Evolutionary conservation across 208 protist species (phyloP).

Genomic region (Crithidia thermophila): DNA sequence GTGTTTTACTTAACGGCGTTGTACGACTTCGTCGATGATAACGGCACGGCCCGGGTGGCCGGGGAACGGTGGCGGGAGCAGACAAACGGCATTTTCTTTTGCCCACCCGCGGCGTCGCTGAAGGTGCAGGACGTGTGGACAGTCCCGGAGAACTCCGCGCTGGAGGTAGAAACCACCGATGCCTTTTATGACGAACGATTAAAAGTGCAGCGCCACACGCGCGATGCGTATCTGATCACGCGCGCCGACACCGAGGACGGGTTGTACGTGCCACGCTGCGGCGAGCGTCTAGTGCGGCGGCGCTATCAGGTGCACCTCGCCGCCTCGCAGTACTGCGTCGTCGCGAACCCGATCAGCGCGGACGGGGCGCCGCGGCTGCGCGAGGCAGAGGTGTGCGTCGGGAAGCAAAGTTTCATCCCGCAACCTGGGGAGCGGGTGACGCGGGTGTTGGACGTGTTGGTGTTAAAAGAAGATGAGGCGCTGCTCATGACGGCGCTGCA

Average conservation of each 20-base stretch:
- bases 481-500: slow-evolving; percentile 27
- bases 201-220: slow-evolving; percentile 68
- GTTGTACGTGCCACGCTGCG: slow-evolving; percentile 60
- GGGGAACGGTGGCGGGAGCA: slow-evolving; percentile 91
- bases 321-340: slow-evolving; percentile 92
- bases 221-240: slow-evolving; percentile 89
- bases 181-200: slow-evolving; percentile 64
- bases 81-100: slow-evolving; percentile 84
- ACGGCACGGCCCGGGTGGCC: slow-evolving; percentile 52
- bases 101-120: slow-evolving; percentile 25
- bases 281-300: slow-evolving; percentile 59
- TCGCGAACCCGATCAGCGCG: slow-evolving; percentile 84
- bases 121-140: slow-evolving; percentile 41
- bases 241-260: slow-evolving; percentile 45
- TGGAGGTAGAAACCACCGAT: slow-evolving; percentile 44
- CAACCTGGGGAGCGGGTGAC: slow-evolving; percentile 62
- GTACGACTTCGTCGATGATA: slow-evolving; percentile 31
- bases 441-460: slow-evolving; percentile 54
- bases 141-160: slow-evolving; percentile 39
- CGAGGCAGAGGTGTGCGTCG: slow-evolving; percentile 80
- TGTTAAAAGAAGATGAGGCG: slow-evolving; percentile 53
- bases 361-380: slow-evolving; percentile 73
- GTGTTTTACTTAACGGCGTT: slow-evolving; percentile 36
- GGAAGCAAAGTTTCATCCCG: slow-evolving; percentile 78
- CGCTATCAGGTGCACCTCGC: slow-evolving; percentile 50